These are phyloP conservation scores for Spathaspora boniae DNA, from an alignment of 805 yeast species.

Conservation along the genomic window DNA sequence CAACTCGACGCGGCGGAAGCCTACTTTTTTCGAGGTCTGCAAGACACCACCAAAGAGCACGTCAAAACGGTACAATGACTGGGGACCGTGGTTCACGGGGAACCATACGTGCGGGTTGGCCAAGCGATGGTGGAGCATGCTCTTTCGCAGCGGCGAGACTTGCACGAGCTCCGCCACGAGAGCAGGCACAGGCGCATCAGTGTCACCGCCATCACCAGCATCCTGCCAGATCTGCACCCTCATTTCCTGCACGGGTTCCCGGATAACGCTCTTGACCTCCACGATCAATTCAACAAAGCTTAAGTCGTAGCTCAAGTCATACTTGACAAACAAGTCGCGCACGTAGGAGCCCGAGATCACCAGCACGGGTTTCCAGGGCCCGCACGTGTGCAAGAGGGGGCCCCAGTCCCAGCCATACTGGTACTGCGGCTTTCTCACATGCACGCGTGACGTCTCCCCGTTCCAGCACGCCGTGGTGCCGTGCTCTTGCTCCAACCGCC, in stretches of 20 bases:
- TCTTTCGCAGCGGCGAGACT: not conserved
- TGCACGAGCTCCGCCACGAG: not conserved
- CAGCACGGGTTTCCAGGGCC: conserved; percentile 37
- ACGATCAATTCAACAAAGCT: conserved; percentile 1
- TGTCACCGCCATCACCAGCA: not conserved
- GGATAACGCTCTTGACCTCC: not conserved
- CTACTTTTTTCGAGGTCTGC: conserved; percentile 18
- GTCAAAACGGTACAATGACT: conserved; percentile 24
- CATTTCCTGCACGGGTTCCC: not conserved
- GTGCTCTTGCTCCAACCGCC: conserved; percentile 26
- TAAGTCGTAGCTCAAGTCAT: not conserved
- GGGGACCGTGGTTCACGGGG: conserved; percentile 36
- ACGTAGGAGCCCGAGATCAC: conserved; percentile 14
- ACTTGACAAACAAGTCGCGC: conserved; percentile 3
- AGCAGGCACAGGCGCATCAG: not conserved
- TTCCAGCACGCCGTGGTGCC: conserved; percentile 31
- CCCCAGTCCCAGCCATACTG: conserved; percentile 62
- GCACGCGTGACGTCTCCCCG: conserved; percentile 42
- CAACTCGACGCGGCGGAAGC: conserved; percentile 43
- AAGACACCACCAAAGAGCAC: conserved; percentile 12
- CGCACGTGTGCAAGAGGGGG: conserved; percentile 40
- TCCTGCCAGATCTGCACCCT: not conserved
- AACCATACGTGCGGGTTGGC: conserved; percentile 35
- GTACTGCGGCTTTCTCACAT: conserved; percentile 49
- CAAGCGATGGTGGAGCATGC: conserved; percentile 10